These are phyloP conservation scores for Rhodotorula taiwanensis DNA, from an alignment of 768 basidiomycete species.

Conservation along the genomic window DNA sequence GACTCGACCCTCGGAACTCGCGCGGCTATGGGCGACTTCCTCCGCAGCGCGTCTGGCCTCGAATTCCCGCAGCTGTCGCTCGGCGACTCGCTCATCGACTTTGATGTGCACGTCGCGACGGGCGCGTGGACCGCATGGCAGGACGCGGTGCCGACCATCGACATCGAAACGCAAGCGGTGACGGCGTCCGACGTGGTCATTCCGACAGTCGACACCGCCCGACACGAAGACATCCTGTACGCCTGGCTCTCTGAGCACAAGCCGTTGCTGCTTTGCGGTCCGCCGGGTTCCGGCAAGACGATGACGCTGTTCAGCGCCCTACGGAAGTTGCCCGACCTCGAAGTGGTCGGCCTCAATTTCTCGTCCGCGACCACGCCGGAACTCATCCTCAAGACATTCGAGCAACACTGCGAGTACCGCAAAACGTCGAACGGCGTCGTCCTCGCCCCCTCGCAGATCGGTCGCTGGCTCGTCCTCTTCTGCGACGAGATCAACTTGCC, in stretches of 20 bases:
- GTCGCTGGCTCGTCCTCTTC: slow-evolving; percentile 98
- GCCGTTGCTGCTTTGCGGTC: slow-evolving; percentile 94
- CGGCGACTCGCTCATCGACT: slow-evolving; percentile 85
- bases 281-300: slow-evolving; percentile 99
- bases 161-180: slow-evolving; percentile 93
- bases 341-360: slow-evolving; percentile 97
- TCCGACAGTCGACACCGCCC: slow-evolving; percentile 95
- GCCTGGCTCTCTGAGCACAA: slow-evolving; percentile 99
- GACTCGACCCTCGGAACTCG: slow-evolving; percentile 87
- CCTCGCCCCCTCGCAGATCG: slow-evolving; percentile 86
- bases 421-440: slow-evolving; percentile 98
- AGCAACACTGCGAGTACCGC: slow-evolving; percentile 97
- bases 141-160: slow-evolving; percentile 81
- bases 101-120: slow-evolving; percentile 75
- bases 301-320: slow-evolving; percentile 99
- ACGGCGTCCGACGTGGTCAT: slow-evolving; percentile 95
- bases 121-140: slow-evolving; percentile 93
- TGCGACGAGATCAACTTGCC: slow-evolving; percentile 99
- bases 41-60: slow-evolving; percentile 76
- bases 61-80: slow-evolving; percentile 71
- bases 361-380: slow-evolving; percentile 98
- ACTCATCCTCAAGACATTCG: slow-evolving; percentile 96
- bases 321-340: slow-evolving; percentile 95
- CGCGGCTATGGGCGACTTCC: slow-evolving; percentile 78
- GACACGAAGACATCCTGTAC: slow-evolving; percentile 96